Percentiles rank a stretch among this genome's conserved stretches.
Conservation (phyloP, 2,329 filamentous ascomycete species). For the Botrytis hyacinthi region DNA sequence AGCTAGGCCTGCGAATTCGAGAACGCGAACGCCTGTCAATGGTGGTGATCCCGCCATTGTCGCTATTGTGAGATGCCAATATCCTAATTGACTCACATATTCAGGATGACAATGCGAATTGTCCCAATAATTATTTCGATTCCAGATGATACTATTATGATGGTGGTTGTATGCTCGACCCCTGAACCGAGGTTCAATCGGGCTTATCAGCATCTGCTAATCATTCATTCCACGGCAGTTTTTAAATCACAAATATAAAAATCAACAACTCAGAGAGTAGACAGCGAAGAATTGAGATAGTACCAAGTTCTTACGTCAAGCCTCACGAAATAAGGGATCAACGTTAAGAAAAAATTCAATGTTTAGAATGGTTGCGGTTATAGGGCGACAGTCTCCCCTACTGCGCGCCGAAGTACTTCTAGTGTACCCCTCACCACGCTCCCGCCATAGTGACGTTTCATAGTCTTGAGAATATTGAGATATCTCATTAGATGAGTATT, state of each 20-base stretch:
- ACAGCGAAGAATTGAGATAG: neutral
- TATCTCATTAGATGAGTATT: neutral
- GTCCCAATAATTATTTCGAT: neutral
- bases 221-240: neutral
- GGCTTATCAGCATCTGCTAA: neutral
- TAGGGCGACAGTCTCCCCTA: neutral
- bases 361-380: too few relatives aligned
- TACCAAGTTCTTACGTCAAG: neutral
- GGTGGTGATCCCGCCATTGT: constrained; percentile 41
- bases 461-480: neutral
- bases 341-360: too few relatives aligned
- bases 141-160: neutral
- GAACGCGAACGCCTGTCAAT: constrained; percentile 57
- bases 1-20: constrained; percentile 64
- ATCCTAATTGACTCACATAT: neutral
- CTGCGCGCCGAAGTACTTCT: neutral
- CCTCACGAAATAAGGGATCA: neutral
- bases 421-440: neutral
- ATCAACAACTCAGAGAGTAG: neutral
- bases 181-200: constrained; percentile 1
- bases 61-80: neutral
- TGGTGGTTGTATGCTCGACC: neutral
- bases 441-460: neutral
- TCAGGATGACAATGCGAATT: neutral
- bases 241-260: neutral